These are phyloP conservation scores for Alternaria metachromatica DNA, from an alignment of 2,329 filamentous ascomycete species.

Conservation along the genomic window DNA sequence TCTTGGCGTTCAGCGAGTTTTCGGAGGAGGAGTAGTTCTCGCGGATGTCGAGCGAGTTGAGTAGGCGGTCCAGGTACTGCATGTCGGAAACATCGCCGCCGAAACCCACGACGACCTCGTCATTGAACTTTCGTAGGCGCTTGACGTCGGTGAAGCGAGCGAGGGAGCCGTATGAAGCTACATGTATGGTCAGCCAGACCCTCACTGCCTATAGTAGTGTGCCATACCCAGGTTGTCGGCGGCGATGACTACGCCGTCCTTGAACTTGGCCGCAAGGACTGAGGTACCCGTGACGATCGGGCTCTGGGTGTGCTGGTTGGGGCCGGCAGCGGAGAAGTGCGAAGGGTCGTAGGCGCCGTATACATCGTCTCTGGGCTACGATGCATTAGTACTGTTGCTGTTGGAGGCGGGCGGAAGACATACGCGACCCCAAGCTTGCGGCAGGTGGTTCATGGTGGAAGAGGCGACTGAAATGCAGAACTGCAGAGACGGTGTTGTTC, in stretches of 20 bases:
- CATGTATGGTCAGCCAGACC: constrained; percentile 13
- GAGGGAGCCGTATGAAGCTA: constrained; percentile 94
- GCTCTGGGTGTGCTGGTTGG: constrained; percentile 81
- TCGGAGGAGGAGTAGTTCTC: constrained; percentile 76
- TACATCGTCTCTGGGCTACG: constrained; percentile 91
- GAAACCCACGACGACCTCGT: constrained; percentile 85
- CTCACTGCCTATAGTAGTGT: neutral
- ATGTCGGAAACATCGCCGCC: constrained; percentile 98
- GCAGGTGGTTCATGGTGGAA: constrained; percentile 67
- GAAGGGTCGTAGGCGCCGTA: constrained; percentile 93
- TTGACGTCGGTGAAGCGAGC: constrained; percentile 97
- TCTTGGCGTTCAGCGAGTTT: constrained; percentile 78
- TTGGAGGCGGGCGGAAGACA: constrained; percentile 34
- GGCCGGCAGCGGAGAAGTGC: constrained; percentile 74
- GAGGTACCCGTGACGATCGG: constrained; percentile 97
- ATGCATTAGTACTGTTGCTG: constrained; percentile 30
- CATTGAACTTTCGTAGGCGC: constrained; percentile 88
- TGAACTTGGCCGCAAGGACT: constrained; percentile 93
- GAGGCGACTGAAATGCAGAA: neutral
- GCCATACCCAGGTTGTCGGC: constrained; percentile 89
- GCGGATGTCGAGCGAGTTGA: constrained; percentile 83
- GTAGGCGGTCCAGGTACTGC: constrained; percentile 95
- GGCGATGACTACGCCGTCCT: constrained; percentile 93
- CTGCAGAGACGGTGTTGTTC: neutral
- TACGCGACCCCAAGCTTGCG: constrained; percentile 71